Evolutionary conservation across 768 basidiomycete species (phyloP).

Genomic region (Termitomyces sp.): DNA sequence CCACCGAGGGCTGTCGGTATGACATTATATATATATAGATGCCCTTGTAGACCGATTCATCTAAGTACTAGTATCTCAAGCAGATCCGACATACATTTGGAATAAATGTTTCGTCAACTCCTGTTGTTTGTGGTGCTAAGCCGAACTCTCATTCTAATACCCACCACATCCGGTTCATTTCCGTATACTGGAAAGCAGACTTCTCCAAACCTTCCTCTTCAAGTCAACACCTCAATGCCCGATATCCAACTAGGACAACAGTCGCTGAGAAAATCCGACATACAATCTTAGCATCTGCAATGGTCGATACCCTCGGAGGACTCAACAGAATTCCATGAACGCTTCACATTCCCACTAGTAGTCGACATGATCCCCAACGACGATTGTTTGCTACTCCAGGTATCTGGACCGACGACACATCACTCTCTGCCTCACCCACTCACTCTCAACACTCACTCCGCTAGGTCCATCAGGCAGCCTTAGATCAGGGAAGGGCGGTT

Average conservation of each 20-base stretch:
- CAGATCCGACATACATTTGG: too few relatives aligned
- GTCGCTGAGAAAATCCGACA: constrained; percentile 33
- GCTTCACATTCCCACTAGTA: constrained; percentile 32
- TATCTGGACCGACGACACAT: constrained; percentile 47
- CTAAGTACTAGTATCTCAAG: too few relatives aligned
- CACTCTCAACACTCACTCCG: constrained; percentile 27
- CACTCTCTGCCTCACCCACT: constrained; percentile 39
- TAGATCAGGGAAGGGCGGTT: constrained; percentile 7
- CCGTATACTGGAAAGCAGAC: neutral
- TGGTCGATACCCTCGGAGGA: constrained; percentile 42
- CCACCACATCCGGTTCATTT: neutral
- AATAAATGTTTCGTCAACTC: too few relatives aligned
- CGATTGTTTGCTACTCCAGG: constrained; percentile 30
- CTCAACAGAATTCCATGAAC: constrained; percentile 34
- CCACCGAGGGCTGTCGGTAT: too few relatives aligned
- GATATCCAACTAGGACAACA: constrained; percentile 15
- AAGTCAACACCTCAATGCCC: constrained; percentile 6
- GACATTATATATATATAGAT: too few relatives aligned
- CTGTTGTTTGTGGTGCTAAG: neutral
- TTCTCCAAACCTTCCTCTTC: neutral
- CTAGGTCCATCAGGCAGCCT: neutral
- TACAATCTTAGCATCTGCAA: constrained; percentile 33
- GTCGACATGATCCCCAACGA: constrained; percentile 32
- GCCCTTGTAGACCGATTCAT: too few relatives aligned
- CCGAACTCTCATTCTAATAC: neutral